Base-by-base conservation (phyloP, 805 yeast species). In the Saccharomycopsis guyanensis region DNA sequence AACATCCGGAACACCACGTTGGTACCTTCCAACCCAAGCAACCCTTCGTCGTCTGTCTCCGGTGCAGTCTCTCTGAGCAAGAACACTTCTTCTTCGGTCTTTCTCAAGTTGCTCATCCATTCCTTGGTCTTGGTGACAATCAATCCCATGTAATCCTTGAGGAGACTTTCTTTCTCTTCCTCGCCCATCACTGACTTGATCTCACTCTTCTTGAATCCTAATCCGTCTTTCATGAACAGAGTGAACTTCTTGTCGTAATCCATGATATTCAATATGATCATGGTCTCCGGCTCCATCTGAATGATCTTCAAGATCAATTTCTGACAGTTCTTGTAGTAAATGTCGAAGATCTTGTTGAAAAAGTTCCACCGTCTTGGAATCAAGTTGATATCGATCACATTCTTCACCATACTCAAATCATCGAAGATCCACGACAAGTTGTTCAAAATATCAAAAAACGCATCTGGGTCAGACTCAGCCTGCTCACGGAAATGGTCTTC, bases 391-490 rank as follows among this genome's bases (percentile, higher is more conserved):
- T 86, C 65, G 25, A 78, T 78, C 19, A 73, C 73, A 47, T 76
- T 73, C 3, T 84, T 86, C 47, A 82, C 73, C 50, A 49, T 42
- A n/a, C 39, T 38, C 46, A 93, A 65, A 56, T 91, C 97, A 54
- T 82, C 81, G 60, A 82, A 86, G 16, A 88, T 73, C 89, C 96
- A 91, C 47, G 79, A 81, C 46, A 89, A 64, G 54, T 84, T 78
- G 34, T 82, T 81, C 47, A 85, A 69, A 1, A 87, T 78, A 15
- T 70, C 71, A 62, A 80, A 76, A 33, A 71, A 46, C 4, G 33
- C 35, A 5, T 47, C 50, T 4, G 47, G 47, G 15, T 40, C 27
- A 1, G 29, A 18, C 10, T 40, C 46, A 3, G 52, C 69, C 16
- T 61, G 65, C 3, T 72, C 75, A 22, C 63, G 66, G 58, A 70